Evolutionary conservation across 768 basidiomycete genomes (phyloP).

Genomic region (Psilocybe azurescens): DNA sequence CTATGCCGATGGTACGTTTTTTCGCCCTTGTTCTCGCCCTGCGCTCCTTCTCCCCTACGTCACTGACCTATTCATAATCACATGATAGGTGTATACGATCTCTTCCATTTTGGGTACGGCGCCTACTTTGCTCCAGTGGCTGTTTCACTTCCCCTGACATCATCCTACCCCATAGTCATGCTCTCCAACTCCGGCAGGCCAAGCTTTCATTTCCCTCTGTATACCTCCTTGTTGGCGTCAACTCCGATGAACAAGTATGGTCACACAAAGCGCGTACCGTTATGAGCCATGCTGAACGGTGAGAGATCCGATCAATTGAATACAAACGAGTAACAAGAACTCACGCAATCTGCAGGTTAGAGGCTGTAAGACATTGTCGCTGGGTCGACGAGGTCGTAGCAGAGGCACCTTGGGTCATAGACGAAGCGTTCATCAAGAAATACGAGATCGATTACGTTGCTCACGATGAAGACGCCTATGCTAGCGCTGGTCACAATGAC

Average conservation of each 20-base stretch:
- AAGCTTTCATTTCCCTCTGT: slow-evolving; percentile 93
- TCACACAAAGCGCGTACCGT: slow-evolving; percentile 82
- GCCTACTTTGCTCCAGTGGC: slow-evolving; percentile 1
- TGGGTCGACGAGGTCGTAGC: slow-evolving; percentile 97
- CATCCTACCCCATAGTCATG: slow-evolving; percentile 63
- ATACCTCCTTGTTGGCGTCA: slow-evolving; percentile 92
- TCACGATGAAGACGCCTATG: slow-evolving; percentile 93
- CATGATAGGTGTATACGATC: slow-evolving; percentile 86
- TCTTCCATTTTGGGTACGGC: slow-evolving; percentile 93
- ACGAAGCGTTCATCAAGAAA: slow-evolving; percentile 80
- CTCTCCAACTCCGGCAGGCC: slow-evolving; percentile 94
- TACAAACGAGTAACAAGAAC: background rate
- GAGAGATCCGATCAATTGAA: slow-evolving; percentile 14
- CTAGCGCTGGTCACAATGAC: slow-evolving; percentile 78
- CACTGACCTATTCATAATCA: slow-evolving; percentile 30
- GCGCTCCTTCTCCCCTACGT: slow-evolving; percentile 28
- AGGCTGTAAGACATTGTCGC: slow-evolving; percentile 92
- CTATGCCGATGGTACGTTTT: slow-evolving; percentile 86
- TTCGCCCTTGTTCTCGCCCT: slow-evolving; percentile 8
- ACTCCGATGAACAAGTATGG: slow-evolving; percentile 83
- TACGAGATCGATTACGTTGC: slow-evolving; percentile 96
- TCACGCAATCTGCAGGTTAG: slow-evolving; percentile 55
- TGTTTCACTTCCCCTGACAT: background rate
- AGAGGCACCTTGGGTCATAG: slow-evolving; percentile 91
- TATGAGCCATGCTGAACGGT: slow-evolving; percentile 91